Base-by-base conservation (phyloP, 1,284 basidiomycete genomes). In the Singerocomus rubriflavus region DNA sequence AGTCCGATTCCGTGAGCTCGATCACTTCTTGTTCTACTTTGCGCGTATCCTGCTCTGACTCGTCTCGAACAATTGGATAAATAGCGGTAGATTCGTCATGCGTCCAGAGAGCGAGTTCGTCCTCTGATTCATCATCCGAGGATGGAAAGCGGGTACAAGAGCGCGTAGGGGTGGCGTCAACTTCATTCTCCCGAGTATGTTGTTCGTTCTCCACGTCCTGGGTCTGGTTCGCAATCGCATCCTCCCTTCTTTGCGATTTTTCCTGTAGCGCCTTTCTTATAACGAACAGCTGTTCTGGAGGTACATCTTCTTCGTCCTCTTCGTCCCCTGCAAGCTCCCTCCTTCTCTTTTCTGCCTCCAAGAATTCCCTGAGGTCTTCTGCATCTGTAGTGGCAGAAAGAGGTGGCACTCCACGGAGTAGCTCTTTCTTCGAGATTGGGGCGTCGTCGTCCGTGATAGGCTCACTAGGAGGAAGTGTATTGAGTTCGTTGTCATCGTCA, bases 311-410 rank as follows among this genome's bases (percentile, higher is more conserved):
- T 32, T 69, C 68, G 16, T 56, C 68, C 16, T 66, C 68, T 34
- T 73, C 73, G 21, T 71, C 73, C 5, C 79, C 79, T 54, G 68
- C 76, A 39, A 71, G 49, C 50, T 77, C 78, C 57, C 71, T 77
- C 48, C 80, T 70, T 53, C 57, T 63, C 56, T 64, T 68, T 60
- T 89, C 87, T 3, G 79, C 82, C 51, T 83, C 78, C 58, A 88
- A 56, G 51, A 89, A 90, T 38, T 82, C 81, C 49, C 68, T 69
- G 47, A 89, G 69, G 59, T 87, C 85, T 48, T 81, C 71, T 7
- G 78, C 80, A 48, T 81, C 76, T 11, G 70, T 69, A 3, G 68
- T 66, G n/a, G 51, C 67, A 0, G 81, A 77, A 36, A 78, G 71
- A 17, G 77, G 78, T 62, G 76, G 74, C 54, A 78, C 66, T 6